Evolutionary conservation across 805 yeast genomes (phyloP), one percentile per base, ranked within the genome.

Genomic region (Cyberlindnera samutprakarnensis): DNA sequence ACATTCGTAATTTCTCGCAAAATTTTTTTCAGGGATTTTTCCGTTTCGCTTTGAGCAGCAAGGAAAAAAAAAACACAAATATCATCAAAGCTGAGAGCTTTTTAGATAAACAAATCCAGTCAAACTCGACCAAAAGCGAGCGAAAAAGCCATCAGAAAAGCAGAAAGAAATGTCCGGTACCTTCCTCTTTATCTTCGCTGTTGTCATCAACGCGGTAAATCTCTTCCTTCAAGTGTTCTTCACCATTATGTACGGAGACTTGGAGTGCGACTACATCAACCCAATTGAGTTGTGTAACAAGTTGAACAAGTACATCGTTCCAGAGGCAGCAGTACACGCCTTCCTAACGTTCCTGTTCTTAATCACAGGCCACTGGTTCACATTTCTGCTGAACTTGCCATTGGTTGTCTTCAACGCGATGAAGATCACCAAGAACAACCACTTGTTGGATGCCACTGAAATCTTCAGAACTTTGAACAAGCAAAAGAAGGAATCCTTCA

Each of bases 201-300:
- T 88, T 27, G 55, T 88, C 38, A 69, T 80, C 42, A 90, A 90
- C 61, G 92, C 94, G 38, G 73, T 82, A 47, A 86, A 83, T 69
- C 68, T 90, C 62, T 87, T 90, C 55, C 68, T 83, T 24, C 96
- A 88, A 65, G 96, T 88, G 35, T 92, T 83, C 60, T 88, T 88
- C 72, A 86, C 96, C 30, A 87, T 88, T 61, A 78, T 87, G 80
- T 90, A 83, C 67, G 83, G 94, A 44, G 97, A 88, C 62, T 70
- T 88, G 59, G 97, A 85, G 61, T 78, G 88, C 53, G 98, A 92
- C 61, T 92, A 90, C 68, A 88, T 90, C 64, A 92, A 90, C 60
- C 97, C 97, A 36, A 86, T 90, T 56, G 97, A 90, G 62, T 70
- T 92, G 49, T 92, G 98, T 65, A 85, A 85, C 64, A 80, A 84